A percentile compares a stretch with the other conserved stretches of the same genome.
Conservation (phyloP, 768 basidiomycete species). For the Hericium rajendrae region DNA sequence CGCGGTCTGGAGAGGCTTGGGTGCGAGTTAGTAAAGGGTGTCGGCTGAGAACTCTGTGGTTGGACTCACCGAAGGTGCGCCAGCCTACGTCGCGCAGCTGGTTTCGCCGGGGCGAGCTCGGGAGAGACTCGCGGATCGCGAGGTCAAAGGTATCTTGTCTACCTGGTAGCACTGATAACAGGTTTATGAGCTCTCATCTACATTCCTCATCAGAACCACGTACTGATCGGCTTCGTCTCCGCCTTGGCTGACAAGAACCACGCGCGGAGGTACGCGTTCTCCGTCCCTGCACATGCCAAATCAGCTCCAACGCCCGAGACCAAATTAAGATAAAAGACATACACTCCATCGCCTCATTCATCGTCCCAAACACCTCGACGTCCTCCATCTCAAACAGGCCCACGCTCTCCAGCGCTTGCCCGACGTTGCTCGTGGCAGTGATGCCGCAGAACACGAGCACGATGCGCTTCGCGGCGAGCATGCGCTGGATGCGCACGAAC, state of each 20-base stretch:
- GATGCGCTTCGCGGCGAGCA: conserved; percentile 68
- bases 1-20: neutral
- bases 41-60: neutral
- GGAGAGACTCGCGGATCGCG: conserved; percentile 6
- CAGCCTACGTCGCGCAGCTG: conserved; percentile 12
- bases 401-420: conserved; percentile 67
- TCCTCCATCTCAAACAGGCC: conserved; percentile 66
- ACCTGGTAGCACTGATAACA: conserved; percentile 8
- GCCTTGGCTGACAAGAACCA: conserved; percentile 65
- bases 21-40: neutral
- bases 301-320: neutral
- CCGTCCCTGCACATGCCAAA: conserved; percentile 63
- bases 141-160: conserved; percentile 6
- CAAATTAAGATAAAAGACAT: conserved; percentile 21
- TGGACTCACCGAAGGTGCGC: conserved; percentile 9
- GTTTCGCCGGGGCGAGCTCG: conserved; percentile 9
- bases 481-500: conserved; percentile 80
- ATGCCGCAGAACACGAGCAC: conserved; percentile 87
- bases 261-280: conserved; percentile 82
- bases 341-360: conserved; percentile 94
- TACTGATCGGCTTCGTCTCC: conserved; percentile 36
- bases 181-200: neutral
- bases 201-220: conserved; percentile 20
- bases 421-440: conserved; percentile 49
- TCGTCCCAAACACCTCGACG: conserved; percentile 72